Base-by-base conservation (phyloP, 2,329 filamentous ascomycete genomes). In the Arthrobotrys conoides region DNA sequence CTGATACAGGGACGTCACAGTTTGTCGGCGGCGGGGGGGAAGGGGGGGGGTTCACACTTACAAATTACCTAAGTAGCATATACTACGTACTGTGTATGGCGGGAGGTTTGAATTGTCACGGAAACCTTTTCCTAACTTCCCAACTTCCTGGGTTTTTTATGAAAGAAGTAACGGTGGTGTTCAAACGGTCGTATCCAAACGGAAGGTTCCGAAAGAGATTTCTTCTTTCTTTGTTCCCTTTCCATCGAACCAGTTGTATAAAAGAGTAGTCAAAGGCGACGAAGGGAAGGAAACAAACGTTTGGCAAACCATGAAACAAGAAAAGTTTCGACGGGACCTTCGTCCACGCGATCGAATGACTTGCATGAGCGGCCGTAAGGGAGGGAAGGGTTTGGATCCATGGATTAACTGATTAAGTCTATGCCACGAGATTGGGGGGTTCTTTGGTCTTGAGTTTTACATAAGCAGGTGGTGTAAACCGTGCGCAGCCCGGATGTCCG, bases 401-500 rank as follows among this genome's bases (percentile, higher is more conserved):
- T 51, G 51, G 51, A 20, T 59, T 48, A 49, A 66, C 59, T 30
- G 33, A 72, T 46, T 59, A 18, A 53, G 69, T 49, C 53, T 33
- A 72, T 73, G 67, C 61, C 51, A 51, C 53, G 41, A 73, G 70
- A 73, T 72, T 27, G 41, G 18, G 18, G 18, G 18, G 24, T 30
- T 44, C 20, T 46, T 41, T 14, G 16, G 12, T 41, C 38, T 22
- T 3, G 20, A 44, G 18, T 61, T 61, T 61, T 61, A 61, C 57
- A 61, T 61, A 61, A 61, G 57, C 36, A 27, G 36, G 8, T 41
- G 5, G 5, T 27, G 36, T 2, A 36, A 61, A 16, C 57, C 57
- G 36, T 61, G 57, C 57, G 33, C 36, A 38, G 36, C 36, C 36
- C 36, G 36, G 9, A 5, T 1, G 55, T 61, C 33, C 55, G 33